phyloP scores from a whole-genome alignment of 2,329 filamentous ascomycete species.

The Coccinonectria pachysandricola region DNA sequence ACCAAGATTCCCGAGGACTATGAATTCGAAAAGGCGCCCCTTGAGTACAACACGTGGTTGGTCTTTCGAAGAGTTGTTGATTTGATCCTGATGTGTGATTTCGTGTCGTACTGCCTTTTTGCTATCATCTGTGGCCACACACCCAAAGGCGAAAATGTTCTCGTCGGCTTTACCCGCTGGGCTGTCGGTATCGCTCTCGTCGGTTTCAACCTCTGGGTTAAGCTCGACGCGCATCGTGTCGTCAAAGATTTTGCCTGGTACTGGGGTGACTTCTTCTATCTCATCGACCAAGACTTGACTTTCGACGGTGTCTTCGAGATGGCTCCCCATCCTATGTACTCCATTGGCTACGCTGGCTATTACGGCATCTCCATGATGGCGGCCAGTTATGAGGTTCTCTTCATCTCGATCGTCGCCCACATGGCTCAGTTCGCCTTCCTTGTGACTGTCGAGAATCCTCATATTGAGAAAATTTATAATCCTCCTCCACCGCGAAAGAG shows the following conservation, averaged over 20 bases:
- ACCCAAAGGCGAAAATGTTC: conserved; percentile 59
- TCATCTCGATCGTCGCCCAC: conserved; percentile 93
- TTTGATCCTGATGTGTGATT: conserved; percentile 97
- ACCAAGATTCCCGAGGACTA: conserved; percentile 93
- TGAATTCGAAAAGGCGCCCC: conserved; percentile 79
- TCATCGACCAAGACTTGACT: conserved; percentile 93
- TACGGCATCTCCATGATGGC: conserved; percentile 98
- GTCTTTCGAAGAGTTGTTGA: conserved; percentile 93
- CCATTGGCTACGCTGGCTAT: conserved; percentile 93
- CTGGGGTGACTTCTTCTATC: conserved; percentile 98
- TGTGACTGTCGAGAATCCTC: conserved; percentile 84
- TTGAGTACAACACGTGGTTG: conserved; percentile 99
- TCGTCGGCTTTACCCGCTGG: conserved; percentile 70
- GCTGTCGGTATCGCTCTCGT: conserved; percentile 65
- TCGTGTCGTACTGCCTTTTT: conserved; percentile 92
- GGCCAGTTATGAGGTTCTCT: conserved; percentile 92
- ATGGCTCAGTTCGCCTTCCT: conserved; percentile 91
- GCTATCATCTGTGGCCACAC: conserved; percentile 75
- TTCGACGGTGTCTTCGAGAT: conserved; percentile 99
- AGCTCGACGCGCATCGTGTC: conserved; percentile 91
- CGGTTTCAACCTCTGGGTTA: conserved; percentile 96
- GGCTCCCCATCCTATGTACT: conserved; percentile 98
- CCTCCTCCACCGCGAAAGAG: conserved; percentile 65
- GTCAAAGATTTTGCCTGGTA: conserved; percentile 99
- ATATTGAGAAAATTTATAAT: conserved; percentile 97